Evolutionary conservation across 768 basidiomycete species (phyloP).

Genomic region (Chalciporus chontae): DNA sequence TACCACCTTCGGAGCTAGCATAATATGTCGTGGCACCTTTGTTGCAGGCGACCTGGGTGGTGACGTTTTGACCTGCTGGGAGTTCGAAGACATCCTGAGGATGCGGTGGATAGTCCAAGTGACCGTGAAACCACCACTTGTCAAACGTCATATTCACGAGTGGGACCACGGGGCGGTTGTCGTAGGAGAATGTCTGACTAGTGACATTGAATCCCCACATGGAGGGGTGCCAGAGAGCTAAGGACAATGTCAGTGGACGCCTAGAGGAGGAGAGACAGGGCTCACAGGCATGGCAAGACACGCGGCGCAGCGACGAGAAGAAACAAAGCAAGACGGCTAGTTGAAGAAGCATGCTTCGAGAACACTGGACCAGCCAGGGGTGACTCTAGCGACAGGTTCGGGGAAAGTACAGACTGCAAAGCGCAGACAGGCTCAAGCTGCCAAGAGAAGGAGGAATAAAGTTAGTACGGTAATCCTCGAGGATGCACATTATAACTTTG

Average conservation of each 20-base stretch:
- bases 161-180: constrained; percentile 57
- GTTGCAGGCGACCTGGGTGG: constrained; percentile 53
- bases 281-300: constrained; percentile 18
- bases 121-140: constrained; percentile 62
- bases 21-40: constrained; percentile 61
- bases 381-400: background rate
- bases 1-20: constrained; percentile 48
- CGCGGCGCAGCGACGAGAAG: constrained; percentile 6
- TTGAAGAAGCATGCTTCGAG: constrained; percentile 5
- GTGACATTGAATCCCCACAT: constrained; percentile 76
- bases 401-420: constrained; percentile 1
- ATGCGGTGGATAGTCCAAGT: constrained; percentile 57
- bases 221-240: constrained; percentile 53
- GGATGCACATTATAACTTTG: background rate
- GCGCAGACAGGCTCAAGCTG: background rate
- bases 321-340: background rate
- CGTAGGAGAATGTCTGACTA: constrained; percentile 46
- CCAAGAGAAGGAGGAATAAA: background rate
- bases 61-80: constrained; percentile 53
- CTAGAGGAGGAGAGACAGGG: background rate
- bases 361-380: constrained; percentile 20
- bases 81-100: constrained; percentile 54
- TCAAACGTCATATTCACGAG: constrained; percentile 36
- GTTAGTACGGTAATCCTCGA: background rate
- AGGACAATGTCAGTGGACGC: background rate